Evolutionary conservation across 2,329 filamentous ascomycete species (phyloP), one percentile per base, ranked within the genome.

Genomic region (Diplodia seriata): DNA sequence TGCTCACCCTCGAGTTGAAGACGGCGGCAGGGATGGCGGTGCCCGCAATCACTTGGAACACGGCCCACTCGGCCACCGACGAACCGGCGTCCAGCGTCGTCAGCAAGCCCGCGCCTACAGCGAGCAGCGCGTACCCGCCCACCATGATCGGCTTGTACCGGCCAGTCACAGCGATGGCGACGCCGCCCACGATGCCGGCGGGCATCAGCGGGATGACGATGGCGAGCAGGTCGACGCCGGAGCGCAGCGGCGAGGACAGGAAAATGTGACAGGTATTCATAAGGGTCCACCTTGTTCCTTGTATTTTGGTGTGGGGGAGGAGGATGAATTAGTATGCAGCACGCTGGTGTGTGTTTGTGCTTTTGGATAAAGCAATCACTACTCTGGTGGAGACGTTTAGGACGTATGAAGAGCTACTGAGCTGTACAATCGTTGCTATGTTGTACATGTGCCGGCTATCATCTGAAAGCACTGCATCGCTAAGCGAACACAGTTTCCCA

Each of bases 151-250:
- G 31, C 31, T 57, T 51, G 71, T 78, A 7, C 62, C 51, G 14
- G 74, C 76, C 51, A 5, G 72, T 77, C 9, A 71, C 75, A 0
- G 74, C 73, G 12, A 83, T 72, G 0, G 76, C 66, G 0, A 78
- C 61, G 0, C 74, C 74, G 12, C 73, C 68, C 4, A 75, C 70
- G 18, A 71, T 71, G 15, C 75, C 72, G 12, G 73, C 66, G 71
- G 2, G 72, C 73, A 74, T 54, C 9, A 77, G 70, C 8, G 47
- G 76, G 72, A 50, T 68, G 20, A 76, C 50, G 4, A 70, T 76
- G 12, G 73, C 71, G 0, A 82, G 74, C 29, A 81, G 67, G 11
- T 74, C 70, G 0, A 81, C 73, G 1, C 79, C 80, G 0, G 80
- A 73, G 0, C 74, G 69, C 0, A 33, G 83, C 77, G 0, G 74